Base-by-base conservation (phyloP, 139 green algal species). In the Chlamydomonas sp. region DNA sequence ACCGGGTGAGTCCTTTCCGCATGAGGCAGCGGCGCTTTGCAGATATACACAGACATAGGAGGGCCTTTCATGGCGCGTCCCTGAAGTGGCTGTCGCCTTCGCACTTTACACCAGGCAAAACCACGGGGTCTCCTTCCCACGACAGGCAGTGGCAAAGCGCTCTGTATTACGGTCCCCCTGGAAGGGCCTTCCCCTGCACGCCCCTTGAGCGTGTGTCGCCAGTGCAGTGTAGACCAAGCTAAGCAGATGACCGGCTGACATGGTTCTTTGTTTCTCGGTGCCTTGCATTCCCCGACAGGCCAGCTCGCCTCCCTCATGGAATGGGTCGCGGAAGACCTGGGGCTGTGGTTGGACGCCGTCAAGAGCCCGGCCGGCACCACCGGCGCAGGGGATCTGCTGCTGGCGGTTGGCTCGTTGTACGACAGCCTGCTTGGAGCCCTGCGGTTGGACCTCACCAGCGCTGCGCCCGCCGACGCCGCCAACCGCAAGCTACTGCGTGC, bases 341-440 rank as follows among this genome's bases (percentile, higher is more conserved):
- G 58, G 6, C 59, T 49, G 8, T 90, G 78, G 86, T 59, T 12
- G 18, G 81, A 58, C 2, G 58, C 49, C 12, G 5, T 7, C n/a
- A 64, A 1, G 18, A 49, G 49, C 80, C 2, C 49, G 8, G 10
- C 59, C 31, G 69, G 18, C 16, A 58, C 63, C n/a, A 0, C 5
- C 31, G 60, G 59, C 59, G 31, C 49, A 17, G 63, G 31, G 12
- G 77, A 80, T 17, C 71, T 85, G 57, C 17, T 80, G 16, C 86
- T 90, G n/a, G 86, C 86, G 14, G 71, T 81, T 3, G 72, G 72
- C 2, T 7, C 31, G 57, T 17, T 90, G 78, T 84, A 86, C 69
- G 72, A 79, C 69, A 77, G 67, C 9, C 15, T 84, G 2, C 17
- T 86, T n/a, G 14, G 61, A 9, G 15, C 71, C 57, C 5, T 86